Base-by-base conservation (phyloP, 73 alveolate species). In the Paramecium sonneborni region DNA sequence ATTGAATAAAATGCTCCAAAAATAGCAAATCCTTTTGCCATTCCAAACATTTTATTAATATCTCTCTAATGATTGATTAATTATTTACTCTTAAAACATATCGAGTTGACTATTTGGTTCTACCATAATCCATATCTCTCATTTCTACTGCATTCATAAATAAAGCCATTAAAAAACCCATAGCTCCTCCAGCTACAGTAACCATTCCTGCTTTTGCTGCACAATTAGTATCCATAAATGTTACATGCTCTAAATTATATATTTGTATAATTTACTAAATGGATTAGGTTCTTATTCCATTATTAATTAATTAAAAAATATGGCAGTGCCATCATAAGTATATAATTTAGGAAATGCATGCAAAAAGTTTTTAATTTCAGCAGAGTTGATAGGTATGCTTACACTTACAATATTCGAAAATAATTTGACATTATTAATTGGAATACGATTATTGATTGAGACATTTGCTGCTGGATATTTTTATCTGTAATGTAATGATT, bases 141-240 rank as follows among this genome's bases (percentile, higher is more conserved):
- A 88, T 88, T 70, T 88, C 94, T 35, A 88, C 94, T n/a, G 94
- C 91, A 68, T 88, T 88, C 94, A 88, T 88, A n/a, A 88, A 88
- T 52, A 88, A 38, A 21, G 94, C 89, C 90, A 88, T 69, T 23
- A 69, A 37, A 68, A 88, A 88, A 12, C 94, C 94, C 94, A 88
- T 88, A 43, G 57, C 94, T 34, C 94, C 72, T 69, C 94, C 94
- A 35, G 88, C 94, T 23, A 69, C 94, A 28, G 94, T 72, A 1
- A 72, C 90, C 85, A 88, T 44, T 2, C 48, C 94, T 43, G 94
- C 94, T 57, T 88, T 88, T 38, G 74, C 67, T 14, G 84, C 76
- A 35, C 94, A 88, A 18, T 70, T 88, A 35, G 79, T 70, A 18
- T 88, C 94, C 69, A 88, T 30, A 14, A 69, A 37, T 30, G 90